phyloP scores from a whole-genome alignment of 2,329 filamentous ascomycete genomes.

The Hypoxylon sp. region DNA sequence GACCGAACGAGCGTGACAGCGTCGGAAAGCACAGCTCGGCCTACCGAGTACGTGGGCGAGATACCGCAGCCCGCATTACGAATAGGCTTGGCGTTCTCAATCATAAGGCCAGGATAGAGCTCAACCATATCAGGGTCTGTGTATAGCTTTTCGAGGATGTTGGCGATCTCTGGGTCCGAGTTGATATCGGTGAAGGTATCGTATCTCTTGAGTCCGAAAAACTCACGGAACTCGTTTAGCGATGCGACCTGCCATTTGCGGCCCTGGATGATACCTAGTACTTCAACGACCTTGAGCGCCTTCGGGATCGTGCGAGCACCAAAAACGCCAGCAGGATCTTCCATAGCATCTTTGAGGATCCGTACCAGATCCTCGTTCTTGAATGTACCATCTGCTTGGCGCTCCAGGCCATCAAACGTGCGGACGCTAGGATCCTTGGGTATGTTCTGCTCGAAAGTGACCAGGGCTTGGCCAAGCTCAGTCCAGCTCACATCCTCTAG shows the following conservation, averaged over 20 bases:
- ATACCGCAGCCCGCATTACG: conserved; percentile 68
- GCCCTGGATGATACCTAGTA: conserved; percentile 73
- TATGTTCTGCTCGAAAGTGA: conserved; percentile 58
- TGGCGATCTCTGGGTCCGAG: conserved; percentile 68
- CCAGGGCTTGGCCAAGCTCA: conserved; percentile 46
- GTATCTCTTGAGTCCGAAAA: conserved; percentile 72
- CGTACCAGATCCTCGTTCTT: conserved; percentile 70
- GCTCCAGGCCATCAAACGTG: conserved; percentile 65
- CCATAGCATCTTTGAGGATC: conserved; percentile 70
- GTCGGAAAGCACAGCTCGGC: conserved; percentile 71
- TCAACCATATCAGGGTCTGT: conserved; percentile 76
- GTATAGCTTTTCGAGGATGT: conserved; percentile 71
- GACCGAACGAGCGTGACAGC: conserved; percentile 71
- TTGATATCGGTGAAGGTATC: conserved; percentile 72
- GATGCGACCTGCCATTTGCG: conserved; percentile 74
- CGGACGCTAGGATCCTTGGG: conserved; percentile 63
- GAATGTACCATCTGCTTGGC: conserved; percentile 66
- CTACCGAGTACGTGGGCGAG: conserved; percentile 67
- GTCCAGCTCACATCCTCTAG: conserved; percentile 45
- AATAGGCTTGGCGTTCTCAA: conserved; percentile 69
- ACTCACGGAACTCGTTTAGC: conserved; percentile 75
- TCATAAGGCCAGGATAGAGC: conserved; percentile 77
- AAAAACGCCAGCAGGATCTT: conserved; percentile 72
- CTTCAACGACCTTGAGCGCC: conserved; percentile 72
- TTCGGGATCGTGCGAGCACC: conserved; percentile 72